Evolutionary conservation across 176 grass and related monocot species (phyloP).

Genomic region (Chrysopogon serrulatus): DNA sequence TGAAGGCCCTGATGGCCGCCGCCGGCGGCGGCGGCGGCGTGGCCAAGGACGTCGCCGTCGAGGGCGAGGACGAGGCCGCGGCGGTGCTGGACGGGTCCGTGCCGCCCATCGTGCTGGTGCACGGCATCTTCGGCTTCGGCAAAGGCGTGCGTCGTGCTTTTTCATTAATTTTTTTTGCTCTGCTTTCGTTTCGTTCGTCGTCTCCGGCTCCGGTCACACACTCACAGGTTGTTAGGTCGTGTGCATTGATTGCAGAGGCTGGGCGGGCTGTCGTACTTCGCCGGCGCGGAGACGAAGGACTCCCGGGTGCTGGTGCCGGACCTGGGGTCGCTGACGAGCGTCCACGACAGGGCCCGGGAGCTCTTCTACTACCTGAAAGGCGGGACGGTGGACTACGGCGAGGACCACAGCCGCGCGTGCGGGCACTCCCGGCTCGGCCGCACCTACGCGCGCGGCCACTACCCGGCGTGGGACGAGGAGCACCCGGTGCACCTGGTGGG

Average conservation of each 20-base stretch:
- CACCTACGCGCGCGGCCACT: constrained; percentile 57
- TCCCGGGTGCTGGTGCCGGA: constrained; percentile 77
- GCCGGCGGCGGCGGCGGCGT: not conserved
- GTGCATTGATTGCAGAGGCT: constrained; percentile 40
- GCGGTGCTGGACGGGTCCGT: constrained; percentile 12
- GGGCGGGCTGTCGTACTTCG: constrained; percentile 85
- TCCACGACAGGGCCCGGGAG: constrained; percentile 71
- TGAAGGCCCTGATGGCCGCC: not conserved
- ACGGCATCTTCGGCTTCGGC: constrained; percentile 90
- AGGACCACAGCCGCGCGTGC: constrained; percentile 56
- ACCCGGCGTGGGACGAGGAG: constrained; percentile 62
- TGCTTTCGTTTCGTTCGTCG: not conserved
- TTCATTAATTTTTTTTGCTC: too few relatives aligned
- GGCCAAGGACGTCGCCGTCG: not conserved
- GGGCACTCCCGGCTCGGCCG: constrained; percentile 59
- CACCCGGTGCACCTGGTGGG: constrained; percentile 79
- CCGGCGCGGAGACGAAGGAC: constrained; percentile 92
- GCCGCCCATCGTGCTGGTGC: constrained; percentile 85
- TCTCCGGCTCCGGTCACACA: not conserved
- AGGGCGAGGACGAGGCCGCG: constrained; percentile 4
- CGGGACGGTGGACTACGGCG: constrained; percentile 76
- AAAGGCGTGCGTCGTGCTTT: constrained; percentile 85
- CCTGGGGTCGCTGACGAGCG: constrained; percentile 72
- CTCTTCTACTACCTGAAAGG: constrained; percentile 94
- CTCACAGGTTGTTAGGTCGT: not conserved